Percentiles rank a stretch among this genome's conserved stretches.
phyloP scores from a whole-genome alignment of 2,329 filamentous ascomycete genomes.

The Emmonsia crescens region DNA sequence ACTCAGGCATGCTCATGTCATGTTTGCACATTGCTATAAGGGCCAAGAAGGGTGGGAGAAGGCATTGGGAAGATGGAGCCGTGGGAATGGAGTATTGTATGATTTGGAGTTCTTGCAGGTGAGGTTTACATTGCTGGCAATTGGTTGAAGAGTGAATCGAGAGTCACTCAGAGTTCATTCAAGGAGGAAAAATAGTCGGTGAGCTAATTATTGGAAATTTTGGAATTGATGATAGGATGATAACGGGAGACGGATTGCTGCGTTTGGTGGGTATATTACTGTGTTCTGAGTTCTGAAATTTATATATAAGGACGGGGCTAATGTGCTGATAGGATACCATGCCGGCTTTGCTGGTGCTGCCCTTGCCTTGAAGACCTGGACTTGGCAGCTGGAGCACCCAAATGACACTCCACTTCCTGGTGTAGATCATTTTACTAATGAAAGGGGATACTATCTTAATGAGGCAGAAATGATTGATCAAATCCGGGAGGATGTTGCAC shows the following conservation, averaged over 20 bases:
- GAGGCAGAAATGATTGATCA: conserved; percentile 62
- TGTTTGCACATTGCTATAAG: conserved; percentile 19
- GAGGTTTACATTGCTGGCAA: not conserved
- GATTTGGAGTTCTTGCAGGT: conserved; percentile 19
- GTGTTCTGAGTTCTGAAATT: not conserved
- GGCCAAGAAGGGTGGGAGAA: conserved; percentile 17
- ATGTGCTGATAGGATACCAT: conserved; percentile 43
- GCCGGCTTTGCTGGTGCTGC: conserved; percentile 64
- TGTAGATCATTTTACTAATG: conserved; percentile 44
- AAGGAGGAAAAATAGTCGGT: not conserved
- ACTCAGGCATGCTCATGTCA: conserved; percentile 15
- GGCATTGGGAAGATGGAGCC: conserved; percentile 15
- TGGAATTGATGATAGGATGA: conserved; percentile 10
- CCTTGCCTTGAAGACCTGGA: conserved; percentile 68
- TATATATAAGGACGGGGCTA: not conserved
- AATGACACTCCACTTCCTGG: conserved; percentile 54
- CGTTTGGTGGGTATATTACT: conserved; percentile 10
- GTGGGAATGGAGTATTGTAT: conserved; percentile 15
- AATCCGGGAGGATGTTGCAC: conserved; percentile 59
- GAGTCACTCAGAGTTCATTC: not conserved
- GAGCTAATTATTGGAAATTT: not conserved
- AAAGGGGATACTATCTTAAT: conserved; percentile 42
- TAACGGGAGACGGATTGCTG: conserved; percentile 13
- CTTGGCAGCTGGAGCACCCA: conserved; percentile 65
- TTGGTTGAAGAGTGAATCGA: not conserved